phyloP scores from a whole-genome alignment of 352 stramenopile species.

The Saprolegnia parasitica region DNA sequence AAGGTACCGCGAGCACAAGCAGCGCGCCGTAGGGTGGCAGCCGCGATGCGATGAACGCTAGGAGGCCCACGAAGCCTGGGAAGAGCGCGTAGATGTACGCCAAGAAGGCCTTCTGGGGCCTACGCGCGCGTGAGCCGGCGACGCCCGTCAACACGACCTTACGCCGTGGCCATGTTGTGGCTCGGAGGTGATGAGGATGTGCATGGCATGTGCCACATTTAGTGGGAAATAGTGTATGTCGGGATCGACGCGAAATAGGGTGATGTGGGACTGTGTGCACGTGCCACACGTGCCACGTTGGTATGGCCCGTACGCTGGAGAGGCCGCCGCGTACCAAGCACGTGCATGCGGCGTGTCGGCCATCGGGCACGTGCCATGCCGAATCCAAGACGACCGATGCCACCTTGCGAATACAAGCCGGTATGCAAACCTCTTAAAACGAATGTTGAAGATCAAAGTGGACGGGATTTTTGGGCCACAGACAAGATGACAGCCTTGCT shows the following conservation, averaged over 20 bases:
- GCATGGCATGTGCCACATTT: background rate
- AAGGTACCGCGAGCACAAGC: background rate
- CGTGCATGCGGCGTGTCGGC: background rate
- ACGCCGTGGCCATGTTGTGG: background rate
- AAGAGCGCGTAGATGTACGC: background rate
- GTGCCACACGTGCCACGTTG: background rate
- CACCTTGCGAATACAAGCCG: background rate
- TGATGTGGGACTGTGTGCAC: background rate
- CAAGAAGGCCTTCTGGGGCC: background rate
- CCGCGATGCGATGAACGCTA: background rate
- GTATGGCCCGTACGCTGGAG: too few species aligned
- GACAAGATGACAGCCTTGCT: constrained; percentile 26
- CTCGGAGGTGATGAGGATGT: background rate
- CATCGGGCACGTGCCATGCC: background rate
- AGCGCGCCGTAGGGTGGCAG: background rate
- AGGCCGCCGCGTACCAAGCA: background rate
- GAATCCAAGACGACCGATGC: background rate
- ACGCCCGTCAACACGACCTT: background rate
- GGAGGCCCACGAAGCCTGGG: background rate
- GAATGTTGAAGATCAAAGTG: background rate
- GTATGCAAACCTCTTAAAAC: background rate
- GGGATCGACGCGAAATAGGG: background rate
- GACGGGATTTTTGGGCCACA: background rate
- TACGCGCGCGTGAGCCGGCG: background rate
- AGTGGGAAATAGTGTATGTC: background rate